phyloP scores from a whole-genome alignment of 768 basidiomycete species.

The Tylopilus rubrobrunneus region DNA sequence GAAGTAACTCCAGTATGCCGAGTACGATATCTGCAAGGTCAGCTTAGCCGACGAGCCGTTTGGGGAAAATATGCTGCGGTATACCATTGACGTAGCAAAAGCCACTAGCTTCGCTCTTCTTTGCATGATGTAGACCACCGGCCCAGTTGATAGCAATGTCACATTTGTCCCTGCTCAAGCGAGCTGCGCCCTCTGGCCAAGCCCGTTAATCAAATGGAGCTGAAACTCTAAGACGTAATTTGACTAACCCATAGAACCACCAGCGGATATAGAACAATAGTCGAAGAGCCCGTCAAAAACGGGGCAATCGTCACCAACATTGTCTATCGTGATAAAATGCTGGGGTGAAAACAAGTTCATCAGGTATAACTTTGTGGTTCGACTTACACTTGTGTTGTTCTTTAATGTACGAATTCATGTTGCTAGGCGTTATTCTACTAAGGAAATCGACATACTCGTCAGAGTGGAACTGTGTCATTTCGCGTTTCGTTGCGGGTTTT shows the following conservation, averaged over 20 bases:
- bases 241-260: conserved; percentile 92
- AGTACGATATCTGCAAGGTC: conserved; percentile 83
- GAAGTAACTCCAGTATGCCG: conserved; percentile 89
- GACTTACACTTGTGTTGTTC: conserved; percentile 92
- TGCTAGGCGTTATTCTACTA: conserved; percentile 87
- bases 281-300: conserved; percentile 99
- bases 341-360: neutral
- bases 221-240: neutral
- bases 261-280: conserved; percentile 99
- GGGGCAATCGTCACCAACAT: conserved; percentile 98
- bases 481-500: conserved; percentile 98
- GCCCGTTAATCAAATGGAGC: conserved; percentile 5
- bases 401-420: conserved; percentile 89
- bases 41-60: neutral
- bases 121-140: conserved; percentile 96
- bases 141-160: conserved; percentile 99
- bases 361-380: neutral
- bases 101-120: conserved; percentile 98
- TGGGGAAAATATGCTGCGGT: neutral
- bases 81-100: conserved; percentile 98
- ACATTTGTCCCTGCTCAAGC: conserved; percentile 93
- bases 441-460: conserved; percentile 99
- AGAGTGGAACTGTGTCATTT: conserved; percentile 99
- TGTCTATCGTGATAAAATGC: conserved; percentile 50
- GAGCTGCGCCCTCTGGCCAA: conserved; percentile 86